Percentiles rank a stretch among this genome's conserved stretches.
Evolutionary conservation across 768 basidiomycete genomes (phyloP).

Genomic region (Pisolithus albus): DNA sequence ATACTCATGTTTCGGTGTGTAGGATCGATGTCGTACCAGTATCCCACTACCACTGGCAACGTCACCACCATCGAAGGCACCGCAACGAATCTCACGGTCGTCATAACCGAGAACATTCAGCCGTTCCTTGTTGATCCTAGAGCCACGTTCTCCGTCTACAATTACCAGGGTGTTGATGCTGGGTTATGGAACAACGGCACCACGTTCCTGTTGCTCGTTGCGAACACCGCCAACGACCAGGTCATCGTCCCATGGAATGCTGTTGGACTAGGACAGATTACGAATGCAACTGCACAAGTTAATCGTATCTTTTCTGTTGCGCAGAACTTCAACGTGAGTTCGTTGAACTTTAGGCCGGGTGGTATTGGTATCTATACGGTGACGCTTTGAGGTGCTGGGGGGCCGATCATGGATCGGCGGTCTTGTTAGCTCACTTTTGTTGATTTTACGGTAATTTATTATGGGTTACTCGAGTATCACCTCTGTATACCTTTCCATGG

Average conservation of each 20-base stretch:
- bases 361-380: constrained; percentile 19
- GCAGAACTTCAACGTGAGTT: constrained; percentile 15
- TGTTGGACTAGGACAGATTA: constrained; percentile 12
- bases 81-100: not conserved
- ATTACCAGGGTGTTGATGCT: constrained; percentile 16
- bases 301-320: constrained; percentile 8
- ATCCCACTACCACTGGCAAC: constrained; percentile 18
- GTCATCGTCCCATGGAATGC: constrained; percentile 13
- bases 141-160: constrained; percentile 6
- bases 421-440: not conserved
- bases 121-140: constrained; percentile 16
- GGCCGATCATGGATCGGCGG: not conserved
- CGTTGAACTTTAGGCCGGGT: constrained; percentile 11
- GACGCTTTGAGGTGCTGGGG: not conserved
- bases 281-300: constrained; percentile 15
- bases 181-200: constrained; percentile 20
- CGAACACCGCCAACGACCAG: constrained; percentile 1
- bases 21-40: constrained; percentile 26
- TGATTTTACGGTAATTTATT: not conserved
- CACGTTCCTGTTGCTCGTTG: constrained; percentile 16
- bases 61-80: constrained; percentile 19
- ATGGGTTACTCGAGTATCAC: not conserved
- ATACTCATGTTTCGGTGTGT: not conserved
- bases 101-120: constrained; percentile 8
- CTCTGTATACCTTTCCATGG: no score